Conservation (phyloP, 371 early-diverging fungal species). For the Apophysomyces sp. region DNA sequence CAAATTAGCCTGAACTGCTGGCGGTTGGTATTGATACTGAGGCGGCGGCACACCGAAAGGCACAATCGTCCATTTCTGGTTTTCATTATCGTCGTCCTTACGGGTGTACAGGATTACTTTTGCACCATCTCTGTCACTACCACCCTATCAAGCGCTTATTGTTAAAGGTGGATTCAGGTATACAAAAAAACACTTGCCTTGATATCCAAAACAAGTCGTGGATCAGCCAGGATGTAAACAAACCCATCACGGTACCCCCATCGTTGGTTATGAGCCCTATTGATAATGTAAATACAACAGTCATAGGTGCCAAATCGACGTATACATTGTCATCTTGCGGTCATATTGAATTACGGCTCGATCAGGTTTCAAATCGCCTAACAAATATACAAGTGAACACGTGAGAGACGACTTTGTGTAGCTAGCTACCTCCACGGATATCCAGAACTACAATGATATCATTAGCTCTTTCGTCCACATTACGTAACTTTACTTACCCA, state of each 20-base stretch:
- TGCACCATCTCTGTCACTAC: constrained; percentile 32
- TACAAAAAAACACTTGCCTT: constrained; percentile 16
- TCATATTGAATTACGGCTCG: constrained; percentile 30
- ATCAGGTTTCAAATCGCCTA: constrained; percentile 37
- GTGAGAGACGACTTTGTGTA: neutral
- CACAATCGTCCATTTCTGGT: constrained; percentile 42
- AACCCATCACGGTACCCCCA: constrained; percentile 44
- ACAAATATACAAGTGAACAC: neutral
- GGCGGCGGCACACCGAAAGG: constrained; percentile 15
- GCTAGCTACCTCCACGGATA: constrained; percentile 35
- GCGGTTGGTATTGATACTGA: constrained; percentile 5
- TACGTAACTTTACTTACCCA: constrained; percentile 20
- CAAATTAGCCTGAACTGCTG: constrained; percentile 5
- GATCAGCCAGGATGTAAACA: constrained; percentile 40
- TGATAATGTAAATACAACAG: neutral
- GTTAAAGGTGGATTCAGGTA: neutral
- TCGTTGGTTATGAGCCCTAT: constrained; percentile 46
- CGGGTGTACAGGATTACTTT: constrained; percentile 39
- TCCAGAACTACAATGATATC: constrained; percentile 25
- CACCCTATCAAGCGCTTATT: constrained; percentile 23
- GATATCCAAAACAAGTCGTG: constrained; percentile 39
- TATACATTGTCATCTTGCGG: constrained; percentile 42
- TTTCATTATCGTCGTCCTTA: constrained; percentile 32
- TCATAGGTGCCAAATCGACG: neutral
- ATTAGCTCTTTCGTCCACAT: neutral